These are phyloP conservation scores for Aspergillus sp. DNA, from an alignment of 2,329 filamentous ascomycete species.

Conservation along the genomic window DNA sequence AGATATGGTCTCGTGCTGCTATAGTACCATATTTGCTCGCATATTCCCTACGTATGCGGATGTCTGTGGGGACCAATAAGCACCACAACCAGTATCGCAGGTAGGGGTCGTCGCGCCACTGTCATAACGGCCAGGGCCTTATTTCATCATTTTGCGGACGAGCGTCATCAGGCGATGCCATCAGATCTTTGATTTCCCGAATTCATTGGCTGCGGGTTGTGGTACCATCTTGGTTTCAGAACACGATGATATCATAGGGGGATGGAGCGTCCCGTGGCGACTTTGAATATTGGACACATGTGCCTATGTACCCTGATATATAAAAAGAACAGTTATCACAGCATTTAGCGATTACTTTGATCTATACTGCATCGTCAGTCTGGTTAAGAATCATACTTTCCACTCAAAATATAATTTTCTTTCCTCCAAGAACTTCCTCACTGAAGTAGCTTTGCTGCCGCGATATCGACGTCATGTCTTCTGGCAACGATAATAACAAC, in stretches of 20 bases:
- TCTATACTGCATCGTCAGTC: not conserved
- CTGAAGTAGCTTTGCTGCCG: not conserved
- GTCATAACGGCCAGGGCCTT: not conserved
- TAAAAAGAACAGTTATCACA: not conserved
- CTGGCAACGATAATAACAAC: slow-evolving; percentile 5
- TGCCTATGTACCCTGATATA: not conserved
- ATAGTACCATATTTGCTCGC: not conserved
- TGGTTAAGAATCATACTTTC: not conserved
- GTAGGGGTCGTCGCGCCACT: slow-evolving; percentile 3
- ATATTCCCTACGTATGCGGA: not conserved
- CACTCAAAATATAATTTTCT: not conserved
- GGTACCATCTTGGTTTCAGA: not conserved
- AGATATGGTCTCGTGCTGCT: not conserved
- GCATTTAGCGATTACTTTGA: no score
- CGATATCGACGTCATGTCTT: not conserved
- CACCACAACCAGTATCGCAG: not conserved
- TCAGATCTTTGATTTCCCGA: not conserved
- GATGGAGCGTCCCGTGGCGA: slow-evolving; percentile 5
- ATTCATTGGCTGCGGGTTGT: not conserved
- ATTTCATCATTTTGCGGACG: slow-evolving; percentile 3
- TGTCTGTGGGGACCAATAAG: not conserved
- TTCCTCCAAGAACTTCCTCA: not conserved
- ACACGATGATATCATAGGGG: slow-evolving; percentile 7
- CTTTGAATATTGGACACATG: not conserved
- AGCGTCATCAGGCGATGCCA: not conserved